Percentiles rank a stretch among this genome's conserved stretches.
These are phyloP conservation scores for Hypoxylon lienhwacheense DNA, from an alignment of 495 filamentous ascomycete genomes.

Conservation along the genomic window DNA sequence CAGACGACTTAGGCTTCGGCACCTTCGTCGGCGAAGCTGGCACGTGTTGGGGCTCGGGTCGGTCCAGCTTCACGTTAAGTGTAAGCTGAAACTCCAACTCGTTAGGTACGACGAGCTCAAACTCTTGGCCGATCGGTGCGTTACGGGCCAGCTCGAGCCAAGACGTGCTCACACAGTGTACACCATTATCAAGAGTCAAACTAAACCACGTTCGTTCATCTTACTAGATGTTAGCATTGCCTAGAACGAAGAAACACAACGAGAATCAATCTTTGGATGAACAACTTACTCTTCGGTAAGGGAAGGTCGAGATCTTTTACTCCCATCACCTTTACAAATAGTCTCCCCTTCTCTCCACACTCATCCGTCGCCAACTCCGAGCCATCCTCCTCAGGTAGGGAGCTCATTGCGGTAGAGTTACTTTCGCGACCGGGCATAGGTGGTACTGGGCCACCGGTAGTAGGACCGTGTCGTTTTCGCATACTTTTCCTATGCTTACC, in stretches of 20 bases:
- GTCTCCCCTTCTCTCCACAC: slow-evolving; percentile 81
- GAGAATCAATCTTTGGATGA: slow-evolving; percentile 1
- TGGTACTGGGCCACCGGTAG: slow-evolving; percentile 63
- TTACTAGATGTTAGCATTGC: slow-evolving; percentile 45
- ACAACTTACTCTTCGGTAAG: slow-evolving; percentile 76
- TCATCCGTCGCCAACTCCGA: slow-evolving; percentile 64
- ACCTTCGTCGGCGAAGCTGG: slow-evolving; percentile 61
- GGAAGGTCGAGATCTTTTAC: slow-evolving; percentile 94
- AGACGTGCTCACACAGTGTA: slow-evolving; percentile 95
- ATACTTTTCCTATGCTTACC: slow-evolving; percentile 67
- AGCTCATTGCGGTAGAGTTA: slow-evolving; percentile 63
- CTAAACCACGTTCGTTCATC: slow-evolving; percentile 91
- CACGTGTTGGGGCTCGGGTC: slow-evolving; percentile 60
- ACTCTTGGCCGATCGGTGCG: slow-evolving; percentile 96
- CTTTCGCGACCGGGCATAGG: slow-evolving; percentile 89
- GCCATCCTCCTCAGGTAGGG: slow-evolving; percentile 58
- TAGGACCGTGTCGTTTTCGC: slow-evolving; percentile 56
- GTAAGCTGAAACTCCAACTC: slow-evolving; percentile 97
- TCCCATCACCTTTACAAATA: slow-evolving; percentile 97
- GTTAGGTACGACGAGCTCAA: slow-evolving; percentile 94
- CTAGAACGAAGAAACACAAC: neutral
- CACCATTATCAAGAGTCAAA: slow-evolving; percentile 91
- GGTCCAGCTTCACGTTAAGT: slow-evolving; percentile 89
- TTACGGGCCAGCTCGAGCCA: slow-evolving; percentile 92
- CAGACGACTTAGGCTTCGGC: slow-evolving; percentile 68